Base-by-base conservation (phyloP, 345 rosid genomes). In the Euclidium syriacum region DNA sequence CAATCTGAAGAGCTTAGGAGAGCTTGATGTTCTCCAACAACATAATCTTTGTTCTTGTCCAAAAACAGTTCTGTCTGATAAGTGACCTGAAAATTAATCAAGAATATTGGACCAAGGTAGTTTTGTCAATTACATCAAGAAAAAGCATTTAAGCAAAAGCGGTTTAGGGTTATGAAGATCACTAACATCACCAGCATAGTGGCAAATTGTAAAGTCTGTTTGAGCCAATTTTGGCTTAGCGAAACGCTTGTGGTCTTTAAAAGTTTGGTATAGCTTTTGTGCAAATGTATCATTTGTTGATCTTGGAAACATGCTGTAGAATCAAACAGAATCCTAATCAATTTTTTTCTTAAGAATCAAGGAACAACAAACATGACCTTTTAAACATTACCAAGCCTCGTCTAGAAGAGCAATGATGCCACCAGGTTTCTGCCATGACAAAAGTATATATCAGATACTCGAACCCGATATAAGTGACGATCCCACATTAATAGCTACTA, bases 351-450 rank as follows among this genome's bases (percentile, higher is more conserved):
- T 63, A 53, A 27, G 40, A 64, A 34, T 41, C 54, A 73, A 63
- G 39, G 24, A 53, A 64, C 26, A 48, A 68, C 50, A 54, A 49
- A 20, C 18, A 50, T 23, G 42, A 34, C 10, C 65, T 66, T 51
- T 36, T 38, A 41, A n/a, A 46, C 57, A 52, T 88, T 84, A 94
- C 97, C 99, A 94, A 54, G 99, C 99, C 75, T 94, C 97, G 74
- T 94, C 99, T 67, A 94, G 81, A 71, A 94, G 97, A 75, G 99
- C 99, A 80, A 94, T 79, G 78, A 94, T 83, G 62, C 99, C 99
- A 67, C 99, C 99, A 27, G 99, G 96, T 81, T 94, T 94, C 99
- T 94, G 97, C 39, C 76, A 78, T 65, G 48, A 73, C 7, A 71
- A 51, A 62, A 73, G 36, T 54, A 60, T 11, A 64, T 5, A 43